These are phyloP conservation scores for Lactarius quietus DNA, from an alignment of 768 basidiomycete genomes.

Conservation along the genomic window DNA sequence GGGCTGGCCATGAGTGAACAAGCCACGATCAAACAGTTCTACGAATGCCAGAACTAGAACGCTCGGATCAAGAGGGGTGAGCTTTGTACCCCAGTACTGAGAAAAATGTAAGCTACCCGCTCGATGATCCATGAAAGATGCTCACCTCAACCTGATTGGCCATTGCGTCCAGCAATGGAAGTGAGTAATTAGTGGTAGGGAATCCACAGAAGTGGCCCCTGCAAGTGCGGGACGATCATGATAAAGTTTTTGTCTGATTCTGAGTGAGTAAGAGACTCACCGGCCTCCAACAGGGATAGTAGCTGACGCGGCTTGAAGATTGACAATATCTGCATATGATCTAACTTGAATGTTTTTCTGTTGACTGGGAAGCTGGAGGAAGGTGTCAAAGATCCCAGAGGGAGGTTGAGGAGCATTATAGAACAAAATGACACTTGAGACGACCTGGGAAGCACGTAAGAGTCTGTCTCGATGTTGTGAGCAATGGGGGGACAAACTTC, in stretches of 20 bases:
- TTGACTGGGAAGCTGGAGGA: conserved; percentile 39
- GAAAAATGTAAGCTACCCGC: background rate
- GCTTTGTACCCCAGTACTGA: conserved; percentile 40
- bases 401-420: conserved; percentile 51
- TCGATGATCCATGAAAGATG: background rate
- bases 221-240: background rate
- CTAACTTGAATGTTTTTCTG: conserved; percentile 36
- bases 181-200: background rate
- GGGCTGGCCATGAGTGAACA: conserved; percentile 34
- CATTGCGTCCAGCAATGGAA: background rate
- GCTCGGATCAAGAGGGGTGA: conserved; percentile 36
- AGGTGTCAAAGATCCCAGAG: conserved; percentile 44
- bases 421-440: conserved; percentile 35
- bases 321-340: conserved; percentile 32
- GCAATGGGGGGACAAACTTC: conserved; percentile 35
- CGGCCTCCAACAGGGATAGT: background rate
- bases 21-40: conserved; percentile 44
- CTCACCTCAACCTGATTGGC: background rate
- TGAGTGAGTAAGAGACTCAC: background rate
- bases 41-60: conserved; percentile 38
- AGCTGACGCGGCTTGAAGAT: background rate
- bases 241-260: background rate
- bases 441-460: conserved; percentile 12
- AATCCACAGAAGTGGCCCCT: background rate
- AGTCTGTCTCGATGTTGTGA: conserved; percentile 36